A percentile compares a stretch with the other conserved stretches of the same genome.
Conservation (phyloP, 495 filamentous ascomycete genomes). For the Neurospora terricola region DNA sequence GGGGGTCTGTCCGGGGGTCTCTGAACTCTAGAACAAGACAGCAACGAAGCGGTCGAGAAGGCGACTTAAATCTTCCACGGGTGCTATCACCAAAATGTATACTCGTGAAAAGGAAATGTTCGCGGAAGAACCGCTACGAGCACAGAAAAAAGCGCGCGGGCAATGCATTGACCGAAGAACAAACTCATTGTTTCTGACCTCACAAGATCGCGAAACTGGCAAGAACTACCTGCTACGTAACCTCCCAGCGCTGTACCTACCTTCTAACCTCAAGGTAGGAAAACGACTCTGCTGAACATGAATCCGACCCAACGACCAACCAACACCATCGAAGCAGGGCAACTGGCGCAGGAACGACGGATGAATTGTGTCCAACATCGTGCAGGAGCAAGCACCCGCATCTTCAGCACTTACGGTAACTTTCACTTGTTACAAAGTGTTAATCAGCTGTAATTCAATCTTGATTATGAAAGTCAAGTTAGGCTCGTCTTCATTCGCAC, state of each 20-base stretch:
- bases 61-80: background rate
- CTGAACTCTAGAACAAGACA: background rate
- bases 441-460: background rate
- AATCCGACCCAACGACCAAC: background rate
- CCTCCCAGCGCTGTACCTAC: background rate
- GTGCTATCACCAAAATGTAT: background rate
- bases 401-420: background rate
- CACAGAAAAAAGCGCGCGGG: background rate
- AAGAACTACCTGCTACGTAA: background rate
- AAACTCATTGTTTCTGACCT: background rate
- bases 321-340: background rate
- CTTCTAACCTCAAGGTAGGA: no score
- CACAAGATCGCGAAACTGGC: background rate
- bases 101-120: background rate
- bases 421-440: background rate
- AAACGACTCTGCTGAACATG: background rate
- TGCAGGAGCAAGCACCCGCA: background rate
- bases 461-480: background rate
- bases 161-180: background rate
- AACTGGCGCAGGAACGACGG: background rate
- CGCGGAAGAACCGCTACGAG: background rate
- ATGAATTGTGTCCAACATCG: background rate
- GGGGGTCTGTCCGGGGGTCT: background rate
- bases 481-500: background rate
- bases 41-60: background rate